Evolutionary conservation across 2,329 filamentous ascomycete species (phyloP).

Genomic region (Biscogniauxia marginata): DNA sequence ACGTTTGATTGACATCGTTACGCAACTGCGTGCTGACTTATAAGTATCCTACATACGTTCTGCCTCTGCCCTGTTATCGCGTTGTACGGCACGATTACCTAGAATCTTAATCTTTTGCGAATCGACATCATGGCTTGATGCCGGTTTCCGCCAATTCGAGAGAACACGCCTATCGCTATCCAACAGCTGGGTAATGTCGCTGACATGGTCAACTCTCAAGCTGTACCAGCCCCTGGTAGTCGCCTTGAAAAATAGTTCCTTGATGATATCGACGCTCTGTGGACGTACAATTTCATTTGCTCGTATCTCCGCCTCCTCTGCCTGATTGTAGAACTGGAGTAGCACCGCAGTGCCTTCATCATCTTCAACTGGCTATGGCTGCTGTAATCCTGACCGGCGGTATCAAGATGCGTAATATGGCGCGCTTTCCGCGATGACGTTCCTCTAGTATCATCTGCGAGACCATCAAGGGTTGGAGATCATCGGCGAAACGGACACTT

Average conservation of each 20-base stretch:
- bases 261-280: constrained; percentile 43
- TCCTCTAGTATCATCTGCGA: constrained; percentile 31
- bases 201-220: constrained; percentile 52
- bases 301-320: constrained; percentile 34
- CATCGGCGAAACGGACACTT: constrained; percentile 14
- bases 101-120: constrained; percentile 24
- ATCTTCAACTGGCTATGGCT: constrained; percentile 36
- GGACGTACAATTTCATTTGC: constrained; percentile 34
- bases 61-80: constrained; percentile 29
- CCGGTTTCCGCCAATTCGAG: constrained; percentile 30
- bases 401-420: constrained; percentile 19
- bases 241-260: constrained; percentile 52
- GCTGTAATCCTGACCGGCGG: constrained; percentile 17
- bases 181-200: constrained; percentile 44
- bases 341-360: constrained; percentile 34
- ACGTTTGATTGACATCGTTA: background rate
- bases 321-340: constrained; percentile 43
- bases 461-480: constrained; percentile 27
- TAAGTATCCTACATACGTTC: constrained; percentile 32
- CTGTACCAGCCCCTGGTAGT: constrained; percentile 39
- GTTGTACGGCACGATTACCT: constrained; percentile 36
- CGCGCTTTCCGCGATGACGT: constrained; percentile 26
- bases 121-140: constrained; percentile 1
- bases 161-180: constrained; percentile 40
- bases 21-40: background rate